Conservation (phyloP, 2,329 filamentous ascomycete species). For the Cladorrhinum sp. region DNA sequence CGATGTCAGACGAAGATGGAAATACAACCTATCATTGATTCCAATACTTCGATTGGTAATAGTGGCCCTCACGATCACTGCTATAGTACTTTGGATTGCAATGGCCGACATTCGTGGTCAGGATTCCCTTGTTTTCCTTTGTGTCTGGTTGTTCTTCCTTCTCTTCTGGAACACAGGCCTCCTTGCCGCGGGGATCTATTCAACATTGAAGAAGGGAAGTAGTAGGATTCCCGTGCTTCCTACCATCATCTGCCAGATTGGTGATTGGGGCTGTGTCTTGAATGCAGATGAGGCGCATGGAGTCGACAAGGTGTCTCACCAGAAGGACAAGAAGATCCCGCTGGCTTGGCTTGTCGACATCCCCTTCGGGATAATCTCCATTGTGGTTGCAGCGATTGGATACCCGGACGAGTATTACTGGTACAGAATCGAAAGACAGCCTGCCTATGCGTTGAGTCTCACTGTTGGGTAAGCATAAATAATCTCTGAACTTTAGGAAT, state of each 20-base stretch:
- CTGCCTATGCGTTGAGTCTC: neutral
- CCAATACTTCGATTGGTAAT: neutral
- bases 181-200: neutral
- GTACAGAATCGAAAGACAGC: neutral
- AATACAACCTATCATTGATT: neutral
- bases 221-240: neutral
- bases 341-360: slow-evolving; percentile 2
- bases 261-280: slow-evolving; percentile 8
- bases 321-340: slow-evolving; percentile 22
- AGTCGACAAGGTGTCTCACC: neutral
- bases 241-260: slow-evolving; percentile 11
- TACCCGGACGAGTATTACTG: neutral
- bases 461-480: neutral
- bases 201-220: neutral
- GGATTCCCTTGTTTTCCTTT: slow-evolving; percentile 18
- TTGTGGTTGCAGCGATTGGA: neutral
- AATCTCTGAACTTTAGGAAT: neutral
- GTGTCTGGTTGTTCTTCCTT: slow-evolving; percentile 30
- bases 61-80: slow-evolving; percentile 2
- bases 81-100: slow-evolving; percentile 11
- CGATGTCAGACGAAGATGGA: neutral
- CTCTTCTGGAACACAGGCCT: slow-evolving; percentile 18
- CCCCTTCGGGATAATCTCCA: neutral
- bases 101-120: neutral
- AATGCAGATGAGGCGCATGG: neutral